These are phyloP conservation scores for Malassezia arunalokei DNA, from an alignment of 1,284 basidiomycete species.

Conservation along the genomic window DNA sequence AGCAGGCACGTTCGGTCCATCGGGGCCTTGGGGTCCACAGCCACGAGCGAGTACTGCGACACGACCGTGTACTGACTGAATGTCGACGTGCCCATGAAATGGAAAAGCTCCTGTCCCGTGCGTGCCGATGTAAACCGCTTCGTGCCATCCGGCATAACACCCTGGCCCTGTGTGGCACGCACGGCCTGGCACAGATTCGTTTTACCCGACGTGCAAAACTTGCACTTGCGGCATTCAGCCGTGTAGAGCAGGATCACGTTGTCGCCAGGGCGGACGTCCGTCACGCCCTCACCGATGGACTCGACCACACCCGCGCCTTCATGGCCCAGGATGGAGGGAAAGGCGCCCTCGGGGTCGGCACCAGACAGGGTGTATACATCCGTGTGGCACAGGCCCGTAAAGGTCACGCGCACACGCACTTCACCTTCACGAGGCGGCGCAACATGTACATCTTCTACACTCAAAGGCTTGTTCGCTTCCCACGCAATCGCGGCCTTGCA, in stretches of 20 bases:
- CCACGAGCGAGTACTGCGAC: slow-evolving; percentile 88
- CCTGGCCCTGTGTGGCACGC: slow-evolving; percentile 84
- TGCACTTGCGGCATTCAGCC: slow-evolving; percentile 43
- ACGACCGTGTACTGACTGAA: slow-evolving; percentile 99
- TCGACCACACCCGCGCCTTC: slow-evolving; percentile 56
- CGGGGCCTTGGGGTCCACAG: slow-evolving; percentile 69
- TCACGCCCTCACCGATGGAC: slow-evolving; percentile 84
- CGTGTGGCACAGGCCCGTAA: slow-evolving; percentile 95
- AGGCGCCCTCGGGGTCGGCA: slow-evolving; percentile 87
- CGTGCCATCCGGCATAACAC: slow-evolving; percentile 88
- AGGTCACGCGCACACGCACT: slow-evolving; percentile 81
- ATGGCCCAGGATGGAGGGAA: slow-evolving; percentile 72
- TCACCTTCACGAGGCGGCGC: slow-evolving; percentile 78
- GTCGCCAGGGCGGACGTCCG: slow-evolving; percentile 61
- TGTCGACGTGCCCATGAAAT: slow-evolving; percentile 97
- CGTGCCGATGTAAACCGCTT: slow-evolving; percentile 65
- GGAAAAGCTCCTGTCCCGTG: slow-evolving; percentile 72
- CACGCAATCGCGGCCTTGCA: slow-evolving; percentile 76
- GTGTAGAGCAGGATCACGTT: slow-evolving; percentile 59
- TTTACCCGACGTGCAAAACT: slow-evolving; percentile 94
- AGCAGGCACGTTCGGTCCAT: slow-evolving; percentile 82
- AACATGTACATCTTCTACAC: slow-evolving; percentile 83
- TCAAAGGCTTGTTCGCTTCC: slow-evolving; percentile 78
- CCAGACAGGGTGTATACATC: slow-evolving; percentile 95
- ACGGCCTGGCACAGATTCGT: slow-evolving; percentile 64